Evolutionary conservation across 1,284 basidiomycete species (phyloP).

Genomic region (Pseudozyma flocculosa): DNA sequence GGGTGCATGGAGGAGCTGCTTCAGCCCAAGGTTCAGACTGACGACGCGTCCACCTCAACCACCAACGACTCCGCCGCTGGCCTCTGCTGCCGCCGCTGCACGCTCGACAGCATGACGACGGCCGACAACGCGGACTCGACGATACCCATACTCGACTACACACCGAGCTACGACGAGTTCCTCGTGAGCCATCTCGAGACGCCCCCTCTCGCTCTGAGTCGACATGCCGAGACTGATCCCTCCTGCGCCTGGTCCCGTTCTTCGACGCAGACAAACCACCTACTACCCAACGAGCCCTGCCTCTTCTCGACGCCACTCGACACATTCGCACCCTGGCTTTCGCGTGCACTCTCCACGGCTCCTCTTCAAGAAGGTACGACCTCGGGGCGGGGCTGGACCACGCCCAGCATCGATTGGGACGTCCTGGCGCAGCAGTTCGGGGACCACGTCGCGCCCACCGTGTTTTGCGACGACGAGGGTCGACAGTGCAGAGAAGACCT

Average conservation of each 20-base stretch:
- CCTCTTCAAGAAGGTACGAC: background rate
- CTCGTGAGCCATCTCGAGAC: constrained; percentile 8
- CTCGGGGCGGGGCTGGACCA: background rate
- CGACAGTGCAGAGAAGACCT: too few species aligned
- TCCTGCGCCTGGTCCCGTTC: background rate
- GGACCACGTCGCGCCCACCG: constrained; percentile 27
- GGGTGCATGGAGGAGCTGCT: too few species aligned
- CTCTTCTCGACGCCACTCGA: constrained; percentile 28
- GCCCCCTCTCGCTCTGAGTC: too few species aligned
- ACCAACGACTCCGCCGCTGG: too few species aligned
- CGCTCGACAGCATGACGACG: too few species aligned
- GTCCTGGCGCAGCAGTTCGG: constrained; percentile 16
- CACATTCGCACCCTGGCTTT: constrained; percentile 7
- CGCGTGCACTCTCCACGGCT: background rate
- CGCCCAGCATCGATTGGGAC: constrained; percentile 24
- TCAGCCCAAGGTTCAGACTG: too few species aligned
- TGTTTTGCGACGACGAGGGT: constrained; percentile 1
- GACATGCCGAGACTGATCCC: background rate
- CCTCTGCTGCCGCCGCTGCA: too few species aligned
- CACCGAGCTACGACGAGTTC: constrained; percentile 34
- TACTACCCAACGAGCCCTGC: constrained; percentile 38
- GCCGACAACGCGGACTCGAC: too few species aligned
- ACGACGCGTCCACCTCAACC: too few species aligned
- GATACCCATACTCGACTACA: constrained; percentile 3
- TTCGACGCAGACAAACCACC: constrained; percentile 3